These are phyloP conservation scores for Neurospora sp. DNA, from an alignment of 495 filamentous ascomycete species.

Conservation along the genomic window DNA sequence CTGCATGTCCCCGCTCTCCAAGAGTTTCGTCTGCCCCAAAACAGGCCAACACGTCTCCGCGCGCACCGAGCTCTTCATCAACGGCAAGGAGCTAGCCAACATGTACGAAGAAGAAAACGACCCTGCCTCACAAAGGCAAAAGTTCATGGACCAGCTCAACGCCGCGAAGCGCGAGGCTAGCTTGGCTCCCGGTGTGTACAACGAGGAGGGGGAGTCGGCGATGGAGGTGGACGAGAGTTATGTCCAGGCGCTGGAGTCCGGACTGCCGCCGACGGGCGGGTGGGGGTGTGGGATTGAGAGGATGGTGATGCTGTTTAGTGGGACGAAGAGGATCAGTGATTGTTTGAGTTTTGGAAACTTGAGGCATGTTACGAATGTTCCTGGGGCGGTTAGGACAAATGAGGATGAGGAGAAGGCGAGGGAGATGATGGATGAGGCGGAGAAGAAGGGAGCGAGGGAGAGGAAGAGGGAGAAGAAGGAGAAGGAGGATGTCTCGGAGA, in stretches of 20 bases:
- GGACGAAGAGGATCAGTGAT: conserved; percentile 64
- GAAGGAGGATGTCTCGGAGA: neutral
- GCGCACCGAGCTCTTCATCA: conserved; percentile 80
- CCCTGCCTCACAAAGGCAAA: conserved; percentile 73
- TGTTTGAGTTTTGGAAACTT: conserved; percentile 81
- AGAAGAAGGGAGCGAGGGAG: neutral
- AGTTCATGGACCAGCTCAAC: conserved; percentile 52
- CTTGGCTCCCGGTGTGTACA: neutral
- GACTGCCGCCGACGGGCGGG: conserved; percentile 84
- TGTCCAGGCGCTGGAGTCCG: conserved; percentile 71
- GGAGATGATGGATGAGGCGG: neutral
- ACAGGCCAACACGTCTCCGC: conserved; percentile 60
- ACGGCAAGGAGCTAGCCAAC: conserved; percentile 73
- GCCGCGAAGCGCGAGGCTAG: conserved; percentile 18
- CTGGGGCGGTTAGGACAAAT: neutral
- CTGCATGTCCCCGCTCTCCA: conserved; percentile 83
- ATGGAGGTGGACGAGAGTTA: conserved; percentile 69
- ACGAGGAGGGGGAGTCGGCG: conserved; percentile 2
- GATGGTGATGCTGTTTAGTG: conserved; percentile 78
- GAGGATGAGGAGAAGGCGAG: neutral
- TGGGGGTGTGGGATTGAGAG: conserved; percentile 94
- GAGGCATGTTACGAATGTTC: conserved; percentile 44
- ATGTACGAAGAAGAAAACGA: conserved; percentile 98
- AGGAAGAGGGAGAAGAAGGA: neutral
- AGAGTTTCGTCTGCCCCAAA: conserved; percentile 56